Evolutionary conservation across 495 filamentous ascomycete species (phyloP).

Genomic region (Aspergillus nanangensis): DNA sequence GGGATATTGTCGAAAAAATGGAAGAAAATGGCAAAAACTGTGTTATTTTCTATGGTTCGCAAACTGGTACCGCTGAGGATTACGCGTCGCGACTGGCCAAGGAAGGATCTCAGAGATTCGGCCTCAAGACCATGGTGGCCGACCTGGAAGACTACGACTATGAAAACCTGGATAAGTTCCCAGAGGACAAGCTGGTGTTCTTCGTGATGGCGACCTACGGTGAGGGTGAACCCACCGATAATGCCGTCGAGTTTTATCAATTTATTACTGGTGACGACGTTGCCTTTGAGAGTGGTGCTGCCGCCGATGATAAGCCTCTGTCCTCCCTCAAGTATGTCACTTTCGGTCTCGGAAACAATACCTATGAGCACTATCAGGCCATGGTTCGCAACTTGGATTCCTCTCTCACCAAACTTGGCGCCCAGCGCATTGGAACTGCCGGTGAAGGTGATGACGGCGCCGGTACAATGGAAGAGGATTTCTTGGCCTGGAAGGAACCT

Average conservation of each 20-base stretch:
- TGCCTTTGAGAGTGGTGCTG: conserved; percentile 68
- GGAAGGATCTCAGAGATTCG: conserved; percentile 93
- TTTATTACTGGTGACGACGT: conserved; percentile 82
- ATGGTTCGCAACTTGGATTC: conserved; percentile 92
- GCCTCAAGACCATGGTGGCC: conserved; percentile 96
- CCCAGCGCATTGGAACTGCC: conserved; percentile 74
- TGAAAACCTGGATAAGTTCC: conserved; percentile 86
- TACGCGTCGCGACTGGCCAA: conserved; percentile 97
- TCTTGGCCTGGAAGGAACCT: conserved; percentile 97
- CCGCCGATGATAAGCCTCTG: conserved; percentile 66
- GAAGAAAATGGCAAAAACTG: conserved; percentile 94
- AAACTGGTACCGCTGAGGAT: conserved; percentile 97
- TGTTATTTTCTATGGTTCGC: conserved; percentile 96
- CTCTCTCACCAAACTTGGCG: conserved; percentile 75
- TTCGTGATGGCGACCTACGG: conserved; percentile 98
- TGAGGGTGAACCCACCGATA: conserved; percentile 97
- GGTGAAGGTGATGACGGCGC: conserved; percentile 98
- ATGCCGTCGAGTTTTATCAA: conserved; percentile 98
- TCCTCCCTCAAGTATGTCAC: conserved; percentile 86
- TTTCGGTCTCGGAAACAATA: conserved; percentile 97
- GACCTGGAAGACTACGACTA: conserved; percentile 98
- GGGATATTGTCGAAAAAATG: conserved; percentile 94
- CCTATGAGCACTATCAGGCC: conserved; percentile 98
- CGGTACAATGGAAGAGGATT: conserved; percentile 99
- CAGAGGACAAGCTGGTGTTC: conserved; percentile 84